Evolutionary conservation across 2,329 filamentous ascomycete genomes (phyloP).

Genomic region (Exophiala lecanii-corni): DNA sequence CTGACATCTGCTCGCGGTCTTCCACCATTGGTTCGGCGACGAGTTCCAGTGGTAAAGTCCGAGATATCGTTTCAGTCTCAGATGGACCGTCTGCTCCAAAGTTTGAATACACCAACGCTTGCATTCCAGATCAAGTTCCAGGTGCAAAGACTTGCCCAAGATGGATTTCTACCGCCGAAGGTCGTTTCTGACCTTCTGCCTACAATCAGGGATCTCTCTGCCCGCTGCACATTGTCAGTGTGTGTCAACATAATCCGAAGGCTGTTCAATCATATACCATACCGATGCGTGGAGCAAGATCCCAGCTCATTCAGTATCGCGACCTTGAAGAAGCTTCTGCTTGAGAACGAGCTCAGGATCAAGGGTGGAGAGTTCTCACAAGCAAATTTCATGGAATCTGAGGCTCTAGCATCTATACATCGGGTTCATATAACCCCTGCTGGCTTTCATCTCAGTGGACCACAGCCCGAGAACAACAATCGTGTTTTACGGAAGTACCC

Average conservation of each 20-base stretch:
- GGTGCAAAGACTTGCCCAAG: conserved; percentile 58
- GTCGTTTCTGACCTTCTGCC: conserved; percentile 47
- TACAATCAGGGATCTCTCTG: conserved; percentile 36
- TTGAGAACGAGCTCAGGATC: conserved; percentile 38
- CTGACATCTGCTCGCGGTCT: conserved; percentile 31
- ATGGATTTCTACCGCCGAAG: conserved; percentile 57
- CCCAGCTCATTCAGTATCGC: conserved; percentile 38
- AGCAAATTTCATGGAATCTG: conserved; percentile 19
- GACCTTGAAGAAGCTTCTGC: conserved; percentile 39
- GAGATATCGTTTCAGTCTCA: conserved; percentile 13
- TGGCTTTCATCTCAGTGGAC: conserved; percentile 46
- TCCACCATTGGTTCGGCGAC: conserved; percentile 28
- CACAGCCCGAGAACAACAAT: conserved; percentile 61
- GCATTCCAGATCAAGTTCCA: conserved; percentile 58
- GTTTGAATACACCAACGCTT: conserved; percentile 35
- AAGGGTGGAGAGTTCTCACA: conserved; percentile 27
- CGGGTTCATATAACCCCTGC: conserved; percentile 58
- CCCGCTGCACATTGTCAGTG: conserved; percentile 34
- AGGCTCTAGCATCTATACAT: conserved; percentile 44
- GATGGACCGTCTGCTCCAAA: conserved; percentile 26
- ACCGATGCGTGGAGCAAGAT: conserved; percentile 49
- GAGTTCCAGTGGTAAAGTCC: conserved; percentile 12
- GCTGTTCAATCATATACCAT: conserved; percentile 51
- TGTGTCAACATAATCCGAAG: conserved; percentile 52
- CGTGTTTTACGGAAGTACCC: conserved; percentile 64